Percentiles rank a stretch among this genome's conserved stretches.
These are phyloP conservation scores for Ambrosia hybrid DNA, from an alignment of 140 eudicot species.

Conservation along the genomic window DNA sequence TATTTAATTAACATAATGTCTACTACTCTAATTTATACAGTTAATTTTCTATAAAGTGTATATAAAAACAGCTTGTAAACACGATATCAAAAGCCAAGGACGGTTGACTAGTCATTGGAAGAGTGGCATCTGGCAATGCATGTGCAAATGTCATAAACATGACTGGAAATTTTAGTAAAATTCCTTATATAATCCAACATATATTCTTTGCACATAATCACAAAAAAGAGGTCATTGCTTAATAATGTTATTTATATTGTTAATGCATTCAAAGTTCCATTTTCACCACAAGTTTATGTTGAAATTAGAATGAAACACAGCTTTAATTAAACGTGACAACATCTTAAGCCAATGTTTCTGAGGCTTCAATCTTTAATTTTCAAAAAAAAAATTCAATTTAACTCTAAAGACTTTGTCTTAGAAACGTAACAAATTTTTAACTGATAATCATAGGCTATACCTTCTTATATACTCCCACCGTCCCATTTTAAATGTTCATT, in stretches of 20 bases:
- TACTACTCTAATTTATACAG: not conserved
- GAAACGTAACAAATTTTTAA: too few relatives aligned
- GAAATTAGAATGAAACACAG: not conserved
- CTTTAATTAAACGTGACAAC: too few relatives aligned
- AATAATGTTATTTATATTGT: not conserved
- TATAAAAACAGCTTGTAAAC: not conserved
- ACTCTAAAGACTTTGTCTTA: too few relatives aligned
- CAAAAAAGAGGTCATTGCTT: not conserved
- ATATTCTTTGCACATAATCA: slow-evolving; percentile 23
- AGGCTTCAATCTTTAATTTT: too few relatives aligned
- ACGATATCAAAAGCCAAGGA: not conserved
- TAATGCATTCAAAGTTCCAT: not conserved
- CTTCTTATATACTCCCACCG: too few relatives aligned
- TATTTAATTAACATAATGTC: not conserved
- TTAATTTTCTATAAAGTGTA: not conserved
- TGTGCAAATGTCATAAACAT: slow-evolving; percentile 25
- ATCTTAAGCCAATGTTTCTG: too few relatives aligned
- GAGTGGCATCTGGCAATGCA: slow-evolving; percentile 33
- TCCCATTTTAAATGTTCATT: too few relatives aligned
- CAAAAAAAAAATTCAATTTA: too few relatives aligned
- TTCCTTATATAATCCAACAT: slow-evolving; percentile 30
- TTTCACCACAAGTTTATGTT: not conserved
- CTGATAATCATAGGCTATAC: too few relatives aligned
- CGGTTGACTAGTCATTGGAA: slow-evolving; percentile 11
- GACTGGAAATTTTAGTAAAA: slow-evolving; percentile 2